A percentile compares a stretch with the other conserved stretches of the same genome.
phyloP scores from a whole-genome alignment of 2,329 filamentous ascomycete genomes.

The Celoporthe dispersa region DNA sequence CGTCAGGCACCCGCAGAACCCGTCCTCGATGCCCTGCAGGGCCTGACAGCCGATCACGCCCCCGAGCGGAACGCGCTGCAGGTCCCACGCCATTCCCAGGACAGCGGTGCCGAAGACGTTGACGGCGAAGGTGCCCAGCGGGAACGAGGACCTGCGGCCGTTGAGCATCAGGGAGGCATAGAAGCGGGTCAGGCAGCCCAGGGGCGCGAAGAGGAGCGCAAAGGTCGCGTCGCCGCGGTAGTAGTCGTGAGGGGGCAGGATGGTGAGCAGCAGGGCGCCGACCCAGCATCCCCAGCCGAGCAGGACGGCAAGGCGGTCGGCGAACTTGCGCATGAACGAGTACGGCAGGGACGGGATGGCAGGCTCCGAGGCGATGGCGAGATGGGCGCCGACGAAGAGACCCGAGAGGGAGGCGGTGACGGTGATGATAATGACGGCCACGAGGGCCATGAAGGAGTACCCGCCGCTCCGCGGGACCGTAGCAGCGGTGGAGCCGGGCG shows the following conservation, averaged over 20 bases:
- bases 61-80: slow-evolving; percentile 67
- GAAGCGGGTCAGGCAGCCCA: slow-evolving; percentile 77
- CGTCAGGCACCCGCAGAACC: slow-evolving; percentile 69
- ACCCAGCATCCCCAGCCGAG: slow-evolving; percentile 79
- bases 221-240: slow-evolving; percentile 82
- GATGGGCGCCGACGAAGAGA: slow-evolving; percentile 73
- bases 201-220: slow-evolving; percentile 78
- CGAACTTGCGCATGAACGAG: slow-evolving; percentile 55
- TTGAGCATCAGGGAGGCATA: slow-evolving; percentile 77
- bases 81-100: slow-evolving; percentile 76
- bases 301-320: slow-evolving; percentile 68
- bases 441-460: slow-evolving; percentile 80
- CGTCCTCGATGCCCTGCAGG: slow-evolving; percentile 66
- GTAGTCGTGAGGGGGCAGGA: slow-evolving; percentile 68
- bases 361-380: slow-evolving; percentile 66
- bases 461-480: slow-evolving; percentile 66
- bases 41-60: slow-evolving; percentile 66
- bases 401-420: slow-evolving; percentile 71
- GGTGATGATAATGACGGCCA: slow-evolving; percentile 76
- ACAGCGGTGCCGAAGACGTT: slow-evolving; percentile 80
- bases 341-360: slow-evolving; percentile 66
- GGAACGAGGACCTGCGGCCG: slow-evolving; percentile 67
- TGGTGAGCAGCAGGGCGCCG: slow-evolving; percentile 71
- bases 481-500: slow-evolving; percentile 41
- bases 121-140: slow-evolving; percentile 82